These are phyloP conservation scores for Colletotrichum cuscutae DNA, from an alignment of 2,329 filamentous ascomycete species.

Conservation along the genomic window DNA sequence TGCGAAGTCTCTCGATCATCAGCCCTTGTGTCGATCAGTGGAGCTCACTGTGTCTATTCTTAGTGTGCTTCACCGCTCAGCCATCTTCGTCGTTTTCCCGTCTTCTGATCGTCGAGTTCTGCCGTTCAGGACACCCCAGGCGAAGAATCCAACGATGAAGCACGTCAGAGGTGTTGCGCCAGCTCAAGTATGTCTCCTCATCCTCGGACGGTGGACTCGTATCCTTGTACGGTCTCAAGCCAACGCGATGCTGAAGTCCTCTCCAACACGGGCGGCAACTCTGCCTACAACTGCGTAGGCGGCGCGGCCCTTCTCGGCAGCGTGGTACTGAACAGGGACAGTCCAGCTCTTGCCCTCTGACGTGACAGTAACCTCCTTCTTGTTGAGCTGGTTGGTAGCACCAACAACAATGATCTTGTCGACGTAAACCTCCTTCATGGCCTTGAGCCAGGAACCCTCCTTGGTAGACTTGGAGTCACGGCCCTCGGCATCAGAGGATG, in stretches of 20 bases:
- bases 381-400: constrained; percentile 78
- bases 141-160: not conserved
- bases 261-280: constrained; percentile 61
- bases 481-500: constrained; percentile 73
- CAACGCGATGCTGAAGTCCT: constrained; percentile 62
- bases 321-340: constrained; percentile 69
- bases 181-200: not conserved
- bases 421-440: constrained; percentile 80
- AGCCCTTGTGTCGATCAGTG: constrained; percentile 19
- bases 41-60: constrained; percentile 8
- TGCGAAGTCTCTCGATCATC: not conserved
- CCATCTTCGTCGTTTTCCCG: not conserved
- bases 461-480: constrained; percentile 63
- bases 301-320: constrained; percentile 57
- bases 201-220: not conserved
- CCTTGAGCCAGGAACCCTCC: constrained; percentile 79
- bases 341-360: constrained; percentile 63
- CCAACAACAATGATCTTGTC: constrained; percentile 89
- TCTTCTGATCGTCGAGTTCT: not conserved
- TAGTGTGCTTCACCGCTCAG: constrained; percentile 11
- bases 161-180: not conserved
- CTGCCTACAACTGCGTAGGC: constrained; percentile 64
- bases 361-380: constrained; percentile 66
- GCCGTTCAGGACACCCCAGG: not conserved
- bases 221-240: constrained; percentile 27